Evolutionary conservation across 805 yeast genomes (phyloP), one percentile per base, ranked within the genome.

Genomic region (Myxozyma monticola): DNA sequence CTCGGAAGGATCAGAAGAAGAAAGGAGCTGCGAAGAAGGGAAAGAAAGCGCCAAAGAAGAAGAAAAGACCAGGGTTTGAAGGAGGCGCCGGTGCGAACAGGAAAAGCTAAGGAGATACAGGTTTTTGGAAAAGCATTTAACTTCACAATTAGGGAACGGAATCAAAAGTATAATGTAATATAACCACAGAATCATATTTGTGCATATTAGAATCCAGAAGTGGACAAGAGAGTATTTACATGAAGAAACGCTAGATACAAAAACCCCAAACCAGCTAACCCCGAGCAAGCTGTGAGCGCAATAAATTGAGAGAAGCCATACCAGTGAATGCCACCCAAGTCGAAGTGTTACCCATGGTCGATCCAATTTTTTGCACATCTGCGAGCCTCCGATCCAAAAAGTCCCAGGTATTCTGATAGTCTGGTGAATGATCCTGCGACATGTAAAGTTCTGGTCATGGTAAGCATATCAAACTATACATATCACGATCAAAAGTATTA

Each of bases 1-100:
- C 87, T 41, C 81, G 96, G 70, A 84, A 78, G 63, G 96, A 85
- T 33, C 85, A 85, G 68, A 91, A 85, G 71, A 91, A 93, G 47
- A 79, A 83, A 62, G 83, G 83, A 68, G 77, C 85, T 59, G 85
- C 85, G 66, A 77, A 86, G 68, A 79, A 78, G 45, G 84, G 80
- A 68, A 81, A 81, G 72, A 71, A 76, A 59, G 79, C 41, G 10
- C 24, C 42, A 2, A 59, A 52, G 48, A 45, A 49, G 42, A 56
- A 57, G 45, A 70, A 65, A 64, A 72, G 93, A 67, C 95, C 96
- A n/a, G 97, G 97, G 0, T 89, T 89, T 66, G 96, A 89, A 73
- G 96, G 97, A 21, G 72, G 78, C 28, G 20, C 39, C 7, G 26
- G 40, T 18, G 17, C 10, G 30, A 66, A 64, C 62, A 46, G 59